Evolutionary conservation across 2,329 filamentous ascomycete species (phyloP), one percentile per base, ranked within the genome.

Genomic region (Amauroascus niger): DNA sequence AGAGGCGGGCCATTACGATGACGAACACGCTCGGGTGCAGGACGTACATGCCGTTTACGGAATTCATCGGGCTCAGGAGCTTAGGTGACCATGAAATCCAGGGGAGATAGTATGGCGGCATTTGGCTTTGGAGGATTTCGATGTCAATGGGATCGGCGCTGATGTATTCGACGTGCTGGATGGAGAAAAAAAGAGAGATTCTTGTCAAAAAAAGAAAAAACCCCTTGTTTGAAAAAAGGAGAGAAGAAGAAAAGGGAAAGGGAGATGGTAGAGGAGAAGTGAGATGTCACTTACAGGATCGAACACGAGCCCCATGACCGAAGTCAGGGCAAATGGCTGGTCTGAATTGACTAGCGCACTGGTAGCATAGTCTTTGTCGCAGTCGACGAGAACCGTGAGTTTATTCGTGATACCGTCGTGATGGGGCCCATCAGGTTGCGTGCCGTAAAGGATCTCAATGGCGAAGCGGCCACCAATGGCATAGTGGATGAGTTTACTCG

Each of bases 161-260:
- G 22, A 52, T 33, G 28, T 52, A 52, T 7, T 22, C 50, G 13
- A 52, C 40, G n/a, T 52, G 28, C 50, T 52, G 13, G 35, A 39
- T 14, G 4, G 9, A 14, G 9, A 35, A 2, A n/a, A n/a, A n/a
- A n/a, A n/a, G n/a, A n/a, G n/a, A n/a, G n/a, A n/a, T n/a, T n/a
- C n/a, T n/a, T n/a, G n/a, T n/a, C n/a, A n/a, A n/a, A n/a, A n/a
- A n/a, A n/a, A n/a, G n/a, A n/a, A n/a, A n/a, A n/a, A n/a, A n/a
- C n/a, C n/a, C n/a, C n/a, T n/a, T n/a, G n/a, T n/a, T n/a, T n/a
- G n/a, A 26, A 14, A 18, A 47, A 4, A 18, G 5, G 9, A 18
- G 1, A 22, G 32, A 18, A 37, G 33, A 40, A 8, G 37, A 6
- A 6, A 8, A 6, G 11, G 11, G 8, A 8, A 8, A 40, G 16